Evolutionary conservation across 441 rosid genomes (phyloP).

Genomic region (Eutrema salsugineum): DNA sequence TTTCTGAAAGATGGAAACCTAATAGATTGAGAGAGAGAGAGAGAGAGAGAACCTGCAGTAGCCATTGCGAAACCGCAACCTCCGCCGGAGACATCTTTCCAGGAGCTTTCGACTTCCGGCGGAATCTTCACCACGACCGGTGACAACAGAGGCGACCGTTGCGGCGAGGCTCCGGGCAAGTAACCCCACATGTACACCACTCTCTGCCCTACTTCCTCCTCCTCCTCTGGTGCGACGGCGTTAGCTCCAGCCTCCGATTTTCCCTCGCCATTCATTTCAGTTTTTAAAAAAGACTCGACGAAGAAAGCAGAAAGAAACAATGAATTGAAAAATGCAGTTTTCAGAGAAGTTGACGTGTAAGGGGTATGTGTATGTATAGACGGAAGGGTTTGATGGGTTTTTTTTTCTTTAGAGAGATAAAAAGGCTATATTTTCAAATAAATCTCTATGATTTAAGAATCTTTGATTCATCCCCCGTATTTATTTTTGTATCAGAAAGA

Average conservation of each 20-base stretch:
- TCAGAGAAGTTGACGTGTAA: slow-evolving; percentile 17
- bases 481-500: background rate
- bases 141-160: slow-evolving; percentile 67
- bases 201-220: slow-evolving; percentile 36
- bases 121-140: slow-evolving; percentile 56
- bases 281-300: background rate
- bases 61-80: slow-evolving; percentile 99
- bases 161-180: slow-evolving; percentile 87
- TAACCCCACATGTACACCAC: slow-evolving; percentile 91
- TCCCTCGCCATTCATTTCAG: slow-evolving; percentile 58
- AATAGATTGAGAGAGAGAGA: slow-evolving; percentile 7
- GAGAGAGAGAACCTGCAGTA: slow-evolving; percentile 56
- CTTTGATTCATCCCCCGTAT: background rate
- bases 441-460: background rate
- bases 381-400: slow-evolving; percentile 2
- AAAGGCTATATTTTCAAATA: background rate
- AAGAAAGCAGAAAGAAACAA: background rate
- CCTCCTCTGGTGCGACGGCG: slow-evolving; percentile 28
- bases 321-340: background rate
- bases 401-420: background rate
- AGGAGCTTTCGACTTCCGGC: slow-evolving; percentile 33
- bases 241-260: slow-evolving; percentile 13
- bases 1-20: background rate
- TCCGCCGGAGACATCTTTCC: slow-evolving; percentile 93
- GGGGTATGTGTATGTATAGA: slow-evolving; percentile 26